phyloP scores from a whole-genome alignment of 768 basidiomycete species.

The Auricularia sp. region DNA sequence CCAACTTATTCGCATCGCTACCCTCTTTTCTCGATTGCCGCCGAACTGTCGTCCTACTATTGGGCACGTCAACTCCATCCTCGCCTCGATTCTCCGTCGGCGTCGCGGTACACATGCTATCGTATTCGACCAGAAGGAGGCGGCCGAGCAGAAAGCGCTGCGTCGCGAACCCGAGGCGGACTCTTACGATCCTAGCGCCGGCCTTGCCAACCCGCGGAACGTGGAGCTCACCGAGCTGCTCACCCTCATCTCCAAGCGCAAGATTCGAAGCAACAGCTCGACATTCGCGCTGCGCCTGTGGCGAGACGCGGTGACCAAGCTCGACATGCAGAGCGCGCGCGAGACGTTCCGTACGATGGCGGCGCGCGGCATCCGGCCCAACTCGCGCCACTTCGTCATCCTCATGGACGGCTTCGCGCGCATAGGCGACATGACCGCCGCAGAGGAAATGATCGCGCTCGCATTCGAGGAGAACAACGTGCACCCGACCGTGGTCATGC shows the following conservation, averaged over 20 bases:
- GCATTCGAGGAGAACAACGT: conserved; percentile 40
- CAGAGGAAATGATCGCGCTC: conserved; percentile 41
- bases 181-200: conserved; percentile 1
- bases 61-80: conserved; percentile 44
- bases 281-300: conserved; percentile 53
- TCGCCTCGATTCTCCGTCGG: conserved; percentile 40
- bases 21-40: conserved; percentile 23
- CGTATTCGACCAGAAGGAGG: conserved; percentile 12
- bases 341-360: conserved; percentile 49
- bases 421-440: conserved; percentile 47
- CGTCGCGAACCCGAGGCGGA: not conserved
- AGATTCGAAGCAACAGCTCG: conserved; percentile 42
- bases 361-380: conserved; percentile 59
- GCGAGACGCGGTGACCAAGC: conserved; percentile 44
- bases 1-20: conserved; percentile 38
- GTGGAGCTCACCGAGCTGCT: not conserved
- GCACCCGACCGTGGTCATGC: conserved; percentile 53
- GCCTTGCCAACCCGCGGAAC: not conserved
- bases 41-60: conserved; percentile 37
- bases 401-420: conserved; percentile 65
- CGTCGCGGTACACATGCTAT: conserved; percentile 34
- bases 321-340: conserved; percentile 41
- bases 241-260: not conserved
- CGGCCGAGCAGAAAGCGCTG: conserved; percentile 8
- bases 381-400: conserved; percentile 60